Evolutionary conservation across 805 yeast genomes (phyloP).

Genomic region (Myxozyma sirexii): DNA sequence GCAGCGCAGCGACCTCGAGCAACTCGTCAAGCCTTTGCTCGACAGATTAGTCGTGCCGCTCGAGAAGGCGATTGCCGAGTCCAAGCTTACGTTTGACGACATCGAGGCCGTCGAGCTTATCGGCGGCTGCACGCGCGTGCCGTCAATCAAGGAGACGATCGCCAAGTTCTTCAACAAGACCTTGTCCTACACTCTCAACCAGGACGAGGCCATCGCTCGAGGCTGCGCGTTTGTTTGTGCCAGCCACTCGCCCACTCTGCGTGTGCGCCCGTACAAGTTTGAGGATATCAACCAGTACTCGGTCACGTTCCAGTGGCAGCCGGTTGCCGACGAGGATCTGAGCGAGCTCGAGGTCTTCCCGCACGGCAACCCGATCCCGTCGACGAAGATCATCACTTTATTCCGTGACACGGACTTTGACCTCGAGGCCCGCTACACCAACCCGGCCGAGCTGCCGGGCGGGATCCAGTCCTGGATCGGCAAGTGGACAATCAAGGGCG

Average conservation of each 20-base stretch:
- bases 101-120: slow-evolving; percentile 90
- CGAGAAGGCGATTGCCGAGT: slow-evolving; percentile 76
- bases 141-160: slow-evolving; percentile 81
- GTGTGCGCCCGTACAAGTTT: slow-evolving; percentile 98
- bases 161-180: slow-evolving; percentile 79
- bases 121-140: slow-evolving; percentile 99
- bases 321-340: slow-evolving; percentile 86
- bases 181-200: slow-evolving; percentile 92
- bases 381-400: slow-evolving; percentile 91
- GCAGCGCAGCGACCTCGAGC: slow-evolving; percentile 91
- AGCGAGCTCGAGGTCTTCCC: slow-evolving; percentile 97
- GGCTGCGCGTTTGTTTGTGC: slow-evolving; percentile 99
- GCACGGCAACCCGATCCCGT: slow-evolving; percentile 87
- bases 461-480: slow-evolving; percentile 71
- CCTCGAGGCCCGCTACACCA: slow-evolving; percentile 82
- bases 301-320: slow-evolving; percentile 93
- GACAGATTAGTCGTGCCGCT: slow-evolving; percentile 76
- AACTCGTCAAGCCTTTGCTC: slow-evolving; percentile 78
- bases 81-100: slow-evolving; percentile 71
- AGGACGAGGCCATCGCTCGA: slow-evolving; percentile 98
- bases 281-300: slow-evolving; percentile 92
- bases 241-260: slow-evolving; percentile 96
- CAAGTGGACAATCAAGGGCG: slow-evolving; percentile 85
- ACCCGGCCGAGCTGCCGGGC: slow-evolving; percentile 69
- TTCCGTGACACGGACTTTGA: slow-evolving; percentile 89